These are phyloP conservation scores for Botrytis cinerea DNA, from an alignment of 2,329 filamentous ascomycete genomes.

Conservation along the genomic window DNA sequence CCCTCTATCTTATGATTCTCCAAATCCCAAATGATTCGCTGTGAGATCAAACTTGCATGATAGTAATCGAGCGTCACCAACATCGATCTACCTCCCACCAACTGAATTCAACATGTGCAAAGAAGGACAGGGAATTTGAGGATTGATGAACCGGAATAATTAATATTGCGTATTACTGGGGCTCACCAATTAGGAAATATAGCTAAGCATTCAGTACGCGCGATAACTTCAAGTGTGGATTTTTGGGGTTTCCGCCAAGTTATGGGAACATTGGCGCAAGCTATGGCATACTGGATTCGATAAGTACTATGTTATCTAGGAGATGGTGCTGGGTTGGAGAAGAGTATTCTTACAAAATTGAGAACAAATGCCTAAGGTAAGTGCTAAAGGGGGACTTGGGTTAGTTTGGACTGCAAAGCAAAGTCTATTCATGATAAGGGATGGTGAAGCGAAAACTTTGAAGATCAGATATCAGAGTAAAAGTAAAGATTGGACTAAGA, in stretches of 20 bases:
- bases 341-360: neutral
- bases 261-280: neutral
- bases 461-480: neutral
- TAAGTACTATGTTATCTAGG: no score
- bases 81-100: neutral
- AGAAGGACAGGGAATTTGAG: neutral
- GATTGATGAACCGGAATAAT: neutral
- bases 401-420: neutral
- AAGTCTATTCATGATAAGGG: neutral
- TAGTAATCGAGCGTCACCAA: neutral
- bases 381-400: neutral
- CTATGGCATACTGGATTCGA: neutral
- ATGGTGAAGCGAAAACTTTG: neutral
- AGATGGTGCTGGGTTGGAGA: neutral
- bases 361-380: neutral
- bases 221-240: accelerated
- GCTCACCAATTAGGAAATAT: accelerated
- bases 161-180: neutral
- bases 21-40: neutral
- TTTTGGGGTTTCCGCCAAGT: neutral
- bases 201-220: accelerated
- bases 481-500: neutral
- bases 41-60: neutral
- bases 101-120: neutral
- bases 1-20: neutral